Percentiles rank a stretch among this genome's conserved stretches.
phyloP scores from a whole-genome alignment of 495 filamentous ascomycete species.

The Hypoxylon intermedium region DNA sequence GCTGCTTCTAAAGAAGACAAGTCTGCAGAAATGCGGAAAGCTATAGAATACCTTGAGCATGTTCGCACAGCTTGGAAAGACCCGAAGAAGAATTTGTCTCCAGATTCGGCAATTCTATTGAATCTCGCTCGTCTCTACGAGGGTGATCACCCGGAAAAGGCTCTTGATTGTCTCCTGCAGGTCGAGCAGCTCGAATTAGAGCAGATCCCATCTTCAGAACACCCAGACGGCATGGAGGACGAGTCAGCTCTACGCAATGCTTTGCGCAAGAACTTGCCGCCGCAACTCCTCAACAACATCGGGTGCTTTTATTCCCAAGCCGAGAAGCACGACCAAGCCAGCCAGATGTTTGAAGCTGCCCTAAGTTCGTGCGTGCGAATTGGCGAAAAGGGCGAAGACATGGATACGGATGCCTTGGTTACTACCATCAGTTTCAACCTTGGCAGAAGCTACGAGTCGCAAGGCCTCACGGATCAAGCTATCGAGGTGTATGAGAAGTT shows the following conservation, averaged over 20 bases:
- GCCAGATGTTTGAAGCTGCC: conserved; percentile 85
- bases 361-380: conserved; percentile 83
- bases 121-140: conserved; percentile 94
- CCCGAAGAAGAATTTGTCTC: conserved; percentile 74
- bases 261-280: conserved; percentile 77
- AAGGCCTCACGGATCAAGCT: conserved; percentile 79
- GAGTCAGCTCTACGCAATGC: conserved; percentile 63
- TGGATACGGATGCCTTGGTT: conserved; percentile 88
- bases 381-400: conserved; percentile 67
- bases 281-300: conserved; percentile 95
- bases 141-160: conserved; percentile 81
- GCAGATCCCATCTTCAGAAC: conserved; percentile 70
- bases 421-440: conserved; percentile 96
- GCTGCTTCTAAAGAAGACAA: conserved; percentile 85
- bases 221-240: conserved; percentile 67
- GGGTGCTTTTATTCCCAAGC: conserved; percentile 90
- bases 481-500: conserved; percentile 86
- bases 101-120: conserved; percentile 87
- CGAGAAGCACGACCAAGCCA: conserved; percentile 81
- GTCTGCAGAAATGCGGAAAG: conserved; percentile 78
- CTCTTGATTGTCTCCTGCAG: conserved; percentile 85
- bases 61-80: conserved; percentile 93
- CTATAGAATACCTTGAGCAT: conserved; percentile 78
- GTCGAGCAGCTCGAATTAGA: conserved; percentile 87
- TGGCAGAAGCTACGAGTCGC: conserved; percentile 92